Conservation (phyloP, 305 asterid species). For the Fraxinus nigra region DNA sequence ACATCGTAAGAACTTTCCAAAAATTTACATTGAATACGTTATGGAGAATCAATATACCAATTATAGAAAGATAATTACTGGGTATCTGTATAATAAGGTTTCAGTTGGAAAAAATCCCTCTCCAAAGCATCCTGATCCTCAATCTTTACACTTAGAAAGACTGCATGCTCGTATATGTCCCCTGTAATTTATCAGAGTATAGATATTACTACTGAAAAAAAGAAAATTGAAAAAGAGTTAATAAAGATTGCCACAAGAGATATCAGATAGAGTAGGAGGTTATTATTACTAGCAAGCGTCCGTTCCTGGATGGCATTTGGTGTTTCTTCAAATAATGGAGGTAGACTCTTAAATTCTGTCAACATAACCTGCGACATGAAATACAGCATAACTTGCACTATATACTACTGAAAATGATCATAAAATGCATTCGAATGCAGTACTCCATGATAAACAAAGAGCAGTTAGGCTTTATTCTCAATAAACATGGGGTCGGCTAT, state of each 20-base stretch:
- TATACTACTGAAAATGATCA: neutral
- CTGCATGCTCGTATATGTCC: slow-evolving; percentile 93
- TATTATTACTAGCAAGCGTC: slow-evolving; percentile 52
- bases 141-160: slow-evolving; percentile 78
- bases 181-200: slow-evolving; percentile 41
- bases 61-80: slow-evolving; percentile 38
- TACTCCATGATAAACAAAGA: neutral
- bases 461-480: neutral
- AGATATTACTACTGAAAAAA: slow-evolving; percentile 30
- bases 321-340: slow-evolving; percentile 76
- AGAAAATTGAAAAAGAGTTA: neutral
- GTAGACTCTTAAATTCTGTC: slow-evolving; percentile 60
- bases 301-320: slow-evolving; percentile 74
- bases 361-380: slow-evolving; percentile 36
- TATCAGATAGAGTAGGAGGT: neutral
- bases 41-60: neutral
- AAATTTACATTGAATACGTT: neutral
- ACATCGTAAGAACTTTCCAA: neutral
- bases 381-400: slow-evolving; percentile 1
- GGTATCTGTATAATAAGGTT: slow-evolving; percentile 88
- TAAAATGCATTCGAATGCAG: neutral
- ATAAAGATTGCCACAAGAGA: neutral
- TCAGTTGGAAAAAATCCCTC: slow-evolving; percentile 88
- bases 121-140: slow-evolving; percentile 95
- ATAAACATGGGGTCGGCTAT: neutral